Evolutionary conservation across 352 stramenopile genomes (phyloP).

Genomic region (Phytopythium oedochilum): DNA sequence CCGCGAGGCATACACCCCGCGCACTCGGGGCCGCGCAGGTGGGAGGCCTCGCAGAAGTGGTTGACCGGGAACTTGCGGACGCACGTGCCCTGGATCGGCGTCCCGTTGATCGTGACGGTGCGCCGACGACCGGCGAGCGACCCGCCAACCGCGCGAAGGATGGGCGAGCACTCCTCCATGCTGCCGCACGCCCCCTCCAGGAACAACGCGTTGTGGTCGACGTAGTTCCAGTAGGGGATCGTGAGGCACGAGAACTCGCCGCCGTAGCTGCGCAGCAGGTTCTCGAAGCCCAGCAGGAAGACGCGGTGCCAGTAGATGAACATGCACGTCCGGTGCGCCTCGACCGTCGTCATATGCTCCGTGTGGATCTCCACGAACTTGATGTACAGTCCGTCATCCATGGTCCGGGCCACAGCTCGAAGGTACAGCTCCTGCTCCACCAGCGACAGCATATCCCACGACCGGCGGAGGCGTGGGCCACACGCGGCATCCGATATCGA

Average conservation of each 20-base stretch:
- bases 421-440: conserved; percentile 75
- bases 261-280: conserved; percentile 78
- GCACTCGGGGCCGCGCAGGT: conserved; percentile 28
- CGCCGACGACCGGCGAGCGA: conserved; percentile 26
- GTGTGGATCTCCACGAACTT: conserved; percentile 87
- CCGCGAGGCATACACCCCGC: conserved; percentile 69
- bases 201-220: conserved; percentile 74
- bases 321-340: conserved; percentile 86
- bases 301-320: conserved; percentile 87
- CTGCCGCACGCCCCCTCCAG: conserved; percentile 51
- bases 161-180: conserved; percentile 69
- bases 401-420: conserved; percentile 57
- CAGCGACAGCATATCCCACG: conserved; percentile 59
- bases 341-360: conserved; percentile 72
- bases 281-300: conserved; percentile 80
- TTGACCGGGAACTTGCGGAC: conserved; percentile 37
- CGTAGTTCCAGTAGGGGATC: conserved; percentile 87
- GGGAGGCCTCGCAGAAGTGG: conserved; percentile 78
- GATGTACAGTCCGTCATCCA: conserved; percentile 83
- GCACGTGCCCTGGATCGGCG: conserved; percentile 53
- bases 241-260: conserved; percentile 83
- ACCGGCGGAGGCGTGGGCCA: conserved; percentile 67
- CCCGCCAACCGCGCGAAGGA: conserved; percentile 68
- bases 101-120: conserved; percentile 67
- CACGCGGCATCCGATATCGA: conserved; percentile 13